A percentile compares a stretch with the other conserved stretches of the same genome.
Evolutionary conservation across 73 alveolate species (phyloP).

Genomic region (Tetrahymena malaccensis): DNA sequence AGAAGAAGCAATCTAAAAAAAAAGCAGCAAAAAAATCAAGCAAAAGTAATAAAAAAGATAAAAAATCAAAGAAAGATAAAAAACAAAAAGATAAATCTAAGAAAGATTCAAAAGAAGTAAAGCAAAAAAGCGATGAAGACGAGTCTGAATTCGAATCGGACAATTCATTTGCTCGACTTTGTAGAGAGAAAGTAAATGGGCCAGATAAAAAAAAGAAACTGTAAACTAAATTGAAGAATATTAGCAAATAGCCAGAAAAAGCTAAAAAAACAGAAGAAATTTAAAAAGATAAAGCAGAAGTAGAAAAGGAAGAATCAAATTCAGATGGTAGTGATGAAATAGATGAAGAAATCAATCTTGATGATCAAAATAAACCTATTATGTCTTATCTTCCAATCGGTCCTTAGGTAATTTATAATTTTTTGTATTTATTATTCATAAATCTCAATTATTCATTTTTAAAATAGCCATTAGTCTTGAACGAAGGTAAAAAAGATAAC

Average conservation of each 20-base stretch:
- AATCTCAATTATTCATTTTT: neutral
- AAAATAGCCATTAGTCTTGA: neutral
- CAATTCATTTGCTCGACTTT: constrained; percentile 34
- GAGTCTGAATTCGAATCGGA: constrained; percentile 36
- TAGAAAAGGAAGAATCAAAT: neutral
- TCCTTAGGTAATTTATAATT: constrained; percentile 1
- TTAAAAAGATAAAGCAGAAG: neutral
- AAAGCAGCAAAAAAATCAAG: neutral
- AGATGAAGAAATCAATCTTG: neutral
- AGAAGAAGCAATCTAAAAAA: neutral
- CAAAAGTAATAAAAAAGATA: neutral
- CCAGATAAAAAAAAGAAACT: constrained; percentile 23
- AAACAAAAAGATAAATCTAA: neutral
- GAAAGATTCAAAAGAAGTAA: neutral
- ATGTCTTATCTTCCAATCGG: constrained; percentile 20
- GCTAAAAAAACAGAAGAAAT: neutral
- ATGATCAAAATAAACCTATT: neutral
- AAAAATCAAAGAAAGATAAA: neutral
- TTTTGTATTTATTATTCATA: neutral
- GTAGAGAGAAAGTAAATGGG: constrained; percentile 26
- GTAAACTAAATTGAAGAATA: neutral
- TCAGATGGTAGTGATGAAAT: neutral
- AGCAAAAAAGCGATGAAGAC: neutral
- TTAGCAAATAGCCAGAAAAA: neutral
- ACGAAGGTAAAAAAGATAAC: constrained; percentile 17